Percentiles rank a stretch among this genome's conserved stretches.
phyloP scores from a whole-genome alignment of 495 filamentous ascomycete genomes.

The Podospora bellae-mahoneyi region DNA sequence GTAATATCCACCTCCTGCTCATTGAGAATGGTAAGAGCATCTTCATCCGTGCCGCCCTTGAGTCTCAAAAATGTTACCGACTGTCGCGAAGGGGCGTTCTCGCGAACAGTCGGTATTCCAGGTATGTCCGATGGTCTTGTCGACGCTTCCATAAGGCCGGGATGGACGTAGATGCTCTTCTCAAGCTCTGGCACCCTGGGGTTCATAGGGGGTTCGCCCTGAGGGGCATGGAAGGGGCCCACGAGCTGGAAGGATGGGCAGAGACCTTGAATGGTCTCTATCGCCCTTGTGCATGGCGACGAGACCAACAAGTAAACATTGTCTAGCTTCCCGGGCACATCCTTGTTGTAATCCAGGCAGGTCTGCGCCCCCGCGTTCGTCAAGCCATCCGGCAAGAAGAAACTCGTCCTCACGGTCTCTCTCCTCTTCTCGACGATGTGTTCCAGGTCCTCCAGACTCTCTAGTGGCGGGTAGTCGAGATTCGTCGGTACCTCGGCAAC shows the following conservation, averaged over 20 bases:
- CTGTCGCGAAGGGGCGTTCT: not conserved
- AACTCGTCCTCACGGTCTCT: not conserved
- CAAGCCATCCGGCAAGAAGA: not conserved
- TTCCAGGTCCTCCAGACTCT: too few relatives aligned
- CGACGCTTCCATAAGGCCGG: not conserved
- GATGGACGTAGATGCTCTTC: not conserved
- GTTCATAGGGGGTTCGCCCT: not conserved
- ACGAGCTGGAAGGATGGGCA: not conserved
- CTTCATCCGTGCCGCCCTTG: not conserved
- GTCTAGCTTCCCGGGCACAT: not conserved
- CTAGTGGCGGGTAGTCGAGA: too few relatives aligned
- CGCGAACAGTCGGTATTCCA: not conserved
- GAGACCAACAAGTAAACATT: not conserved
- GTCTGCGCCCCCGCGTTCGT: not conserved
- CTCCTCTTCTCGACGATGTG: too few relatives aligned
- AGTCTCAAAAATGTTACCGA: not conserved
- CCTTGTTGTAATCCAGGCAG: not conserved
- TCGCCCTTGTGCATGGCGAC: not conserved
- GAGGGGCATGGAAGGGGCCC: not conserved
- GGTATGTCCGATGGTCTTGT: not conserved
- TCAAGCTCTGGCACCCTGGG: not conserved
- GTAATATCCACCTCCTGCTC: not conserved
- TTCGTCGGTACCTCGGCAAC: too few relatives aligned
- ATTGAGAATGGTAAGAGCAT: not conserved
- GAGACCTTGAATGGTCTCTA: not conserved